phyloP scores from a whole-genome alignment of 257 asterid genomes.

The Solanum paucissectum region DNA sequence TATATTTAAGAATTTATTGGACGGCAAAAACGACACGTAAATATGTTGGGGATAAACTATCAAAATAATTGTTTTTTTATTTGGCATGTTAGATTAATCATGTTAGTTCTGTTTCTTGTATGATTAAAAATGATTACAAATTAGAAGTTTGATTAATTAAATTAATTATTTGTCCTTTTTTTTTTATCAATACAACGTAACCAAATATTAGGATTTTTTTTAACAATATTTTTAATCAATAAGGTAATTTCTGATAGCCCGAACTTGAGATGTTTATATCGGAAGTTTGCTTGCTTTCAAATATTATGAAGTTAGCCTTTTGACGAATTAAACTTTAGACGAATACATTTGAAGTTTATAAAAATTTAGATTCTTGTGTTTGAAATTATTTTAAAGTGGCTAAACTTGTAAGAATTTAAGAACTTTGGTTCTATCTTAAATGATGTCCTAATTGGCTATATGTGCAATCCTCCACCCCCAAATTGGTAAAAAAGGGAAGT shows the following conservation, averaged over 20 bases:
- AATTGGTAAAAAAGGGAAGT: background rate
- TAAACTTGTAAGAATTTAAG: background rate
- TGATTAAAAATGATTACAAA: background rate
- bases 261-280: background rate
- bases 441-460: background rate
- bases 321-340: background rate
- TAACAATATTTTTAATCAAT: background rate
- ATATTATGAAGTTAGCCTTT: background rate
- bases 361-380: background rate
- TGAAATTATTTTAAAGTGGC: background rate
- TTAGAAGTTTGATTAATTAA: background rate
- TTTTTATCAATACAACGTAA: background rate
- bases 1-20: background rate
- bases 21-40: background rate
- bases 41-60: background rate
- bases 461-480: background rate
- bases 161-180: background rate
- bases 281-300: background rate
- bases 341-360: background rate
- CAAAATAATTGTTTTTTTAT: background rate
- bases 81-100: background rate
- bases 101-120: background rate
- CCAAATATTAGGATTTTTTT: background rate
- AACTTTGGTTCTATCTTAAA: background rate
- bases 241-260: background rate